Base-by-base conservation (phyloP, 2,329 filamentous ascomycete genomes). In the Trichoderma hamatum region DNA sequence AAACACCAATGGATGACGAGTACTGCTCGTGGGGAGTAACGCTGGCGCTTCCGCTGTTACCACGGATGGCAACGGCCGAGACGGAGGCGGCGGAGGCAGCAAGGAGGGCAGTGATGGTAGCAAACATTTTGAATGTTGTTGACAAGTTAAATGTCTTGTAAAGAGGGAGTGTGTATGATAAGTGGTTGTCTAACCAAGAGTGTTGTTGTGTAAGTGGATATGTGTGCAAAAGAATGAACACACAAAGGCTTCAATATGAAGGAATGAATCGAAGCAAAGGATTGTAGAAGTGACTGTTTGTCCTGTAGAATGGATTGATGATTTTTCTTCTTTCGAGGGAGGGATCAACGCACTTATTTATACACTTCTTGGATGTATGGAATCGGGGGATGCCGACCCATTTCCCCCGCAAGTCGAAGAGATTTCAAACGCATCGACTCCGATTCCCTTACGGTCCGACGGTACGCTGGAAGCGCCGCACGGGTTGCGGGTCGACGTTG, bases 21-120 rank as follows among this genome's bases (percentile, higher is more conserved):
- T 83, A 89, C 73, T 80, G 77, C 71, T 84, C 84, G 74, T 89
- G 87, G 34, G 87, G 86, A 7, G 86, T 89, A 70, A 83, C 78
- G 72, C 68, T 75, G 75, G 70, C 76, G 75, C 69, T 75, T 72
- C 71, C 74, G 74, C 63, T 43, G 39, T 43, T 74, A 71, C 70
- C 72, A 71, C 52, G 67, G 67, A 75, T 70, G 68, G 74, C 73
- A 69, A 73, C 71, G 68, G 76, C 76, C 62, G 74, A 75, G 71
- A 75, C 77, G 55, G 75, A 67, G 60, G 75, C 69, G 62, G 76
- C 76, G 67, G 75, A 73, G 64, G 75, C 75, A 66, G 74, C 74
- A 36, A 80, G 70, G 72, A 79, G 64, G 67, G 77, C 71, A 68
- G 76, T 74, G 71, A 79, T 30, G 52, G 69, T 61, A 34, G 55